Evolutionary conservation across 176 grass and related monocot species (phyloP).

Genomic region (Miscanthus lutarioriparius): DNA sequence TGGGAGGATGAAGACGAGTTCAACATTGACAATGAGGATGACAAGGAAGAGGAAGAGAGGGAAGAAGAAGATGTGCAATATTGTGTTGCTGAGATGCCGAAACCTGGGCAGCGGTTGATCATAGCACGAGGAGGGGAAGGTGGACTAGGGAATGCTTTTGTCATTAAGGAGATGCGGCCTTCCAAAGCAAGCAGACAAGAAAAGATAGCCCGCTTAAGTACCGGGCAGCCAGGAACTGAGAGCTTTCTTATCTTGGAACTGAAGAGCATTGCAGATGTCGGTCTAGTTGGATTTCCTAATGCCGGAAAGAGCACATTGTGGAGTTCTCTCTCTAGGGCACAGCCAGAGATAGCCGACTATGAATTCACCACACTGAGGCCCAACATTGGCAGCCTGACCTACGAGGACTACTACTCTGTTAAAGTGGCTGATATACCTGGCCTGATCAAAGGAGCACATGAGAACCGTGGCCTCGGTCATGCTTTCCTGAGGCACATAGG

Average conservation of each 20-base stretch:
- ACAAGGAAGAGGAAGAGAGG: not conserved
- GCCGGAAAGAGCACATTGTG: conserved; percentile 83
- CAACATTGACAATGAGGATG: not conserved
- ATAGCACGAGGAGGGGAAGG: conserved; percentile 78
- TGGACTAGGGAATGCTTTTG: conserved; percentile 63
- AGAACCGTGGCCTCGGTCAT: conserved; percentile 82
- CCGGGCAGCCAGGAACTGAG: conserved; percentile 63
- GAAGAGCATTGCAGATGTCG: conserved; percentile 88
- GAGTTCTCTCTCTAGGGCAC: conserved; percentile 67
- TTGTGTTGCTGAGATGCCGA: conserved; percentile 74
- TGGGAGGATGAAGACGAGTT: conserved; percentile 36
- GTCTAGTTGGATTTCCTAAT: conserved; percentile 85
- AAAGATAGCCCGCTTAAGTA: conserved; percentile 32
- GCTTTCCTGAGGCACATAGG: conserved; percentile 93
- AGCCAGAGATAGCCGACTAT: conserved; percentile 66
- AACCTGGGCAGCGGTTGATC: conserved; percentile 61
- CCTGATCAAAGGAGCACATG: conserved; percentile 78
- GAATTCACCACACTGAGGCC: conserved; percentile 82
- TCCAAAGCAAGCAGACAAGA: conserved; percentile 40
- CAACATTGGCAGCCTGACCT: conserved; percentile 76
- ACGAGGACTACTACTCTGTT: conserved; percentile 64
- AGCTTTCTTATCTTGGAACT: conserved; percentile 73
- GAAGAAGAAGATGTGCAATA: conserved; percentile 52
- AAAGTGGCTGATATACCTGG: conserved; percentile 88
- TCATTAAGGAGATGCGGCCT: conserved; percentile 40